phyloP scores from a whole-genome alignment of 495 filamentous ascomycete genomes.

The Podospora fimiseda region DNA sequence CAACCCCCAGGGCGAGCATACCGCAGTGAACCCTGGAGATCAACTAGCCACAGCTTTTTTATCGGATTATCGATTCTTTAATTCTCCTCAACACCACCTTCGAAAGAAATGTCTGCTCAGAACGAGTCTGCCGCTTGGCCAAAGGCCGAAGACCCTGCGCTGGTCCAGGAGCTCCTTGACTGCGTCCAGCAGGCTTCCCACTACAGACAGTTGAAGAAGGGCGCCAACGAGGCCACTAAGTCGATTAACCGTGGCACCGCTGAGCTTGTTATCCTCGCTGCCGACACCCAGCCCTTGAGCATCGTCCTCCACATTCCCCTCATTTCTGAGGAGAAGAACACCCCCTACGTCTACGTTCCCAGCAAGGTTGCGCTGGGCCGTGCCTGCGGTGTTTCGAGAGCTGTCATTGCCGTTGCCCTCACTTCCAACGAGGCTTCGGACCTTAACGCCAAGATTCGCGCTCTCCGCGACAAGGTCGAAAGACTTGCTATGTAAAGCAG shows the following conservation, averaged over 20 bases:
- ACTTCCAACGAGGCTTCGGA: slow-evolving; percentile 92
- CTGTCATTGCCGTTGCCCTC: slow-evolving; percentile 82
- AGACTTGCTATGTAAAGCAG: slow-evolving; percentile 79
- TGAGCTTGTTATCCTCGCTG: slow-evolving; percentile 84
- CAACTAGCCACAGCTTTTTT: not conserved
- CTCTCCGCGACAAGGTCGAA: slow-evolving; percentile 92
- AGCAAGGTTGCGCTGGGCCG: slow-evolving; percentile 48
- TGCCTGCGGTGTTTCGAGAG: slow-evolving; percentile 74
- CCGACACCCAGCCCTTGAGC: slow-evolving; percentile 77
- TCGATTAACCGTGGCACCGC: slow-evolving; percentile 82
- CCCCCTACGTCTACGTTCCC: slow-evolving; percentile 56
- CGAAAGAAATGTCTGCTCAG: slow-evolving; percentile 40
- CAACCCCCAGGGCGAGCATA: slow-evolving; percentile 25
- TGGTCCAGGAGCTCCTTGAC: slow-evolving; percentile 78
- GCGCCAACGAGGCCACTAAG: slow-evolving; percentile 67
- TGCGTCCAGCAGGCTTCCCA: slow-evolving; percentile 81
- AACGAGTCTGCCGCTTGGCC: slow-evolving; percentile 71
- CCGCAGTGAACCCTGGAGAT: slow-evolving; percentile 29
- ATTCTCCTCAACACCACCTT: slow-evolving; percentile 3
- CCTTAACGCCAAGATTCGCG: slow-evolving; percentile 73
- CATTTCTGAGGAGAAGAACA: slow-evolving; percentile 58
- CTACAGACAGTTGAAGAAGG: slow-evolving; percentile 85
- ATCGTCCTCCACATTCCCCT: slow-evolving; percentile 91
- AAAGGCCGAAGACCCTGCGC: slow-evolving; percentile 65
- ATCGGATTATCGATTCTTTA: not conserved